Base-by-base conservation (phyloP, 345 rosid genomes). In the Viola odorata region DNA sequence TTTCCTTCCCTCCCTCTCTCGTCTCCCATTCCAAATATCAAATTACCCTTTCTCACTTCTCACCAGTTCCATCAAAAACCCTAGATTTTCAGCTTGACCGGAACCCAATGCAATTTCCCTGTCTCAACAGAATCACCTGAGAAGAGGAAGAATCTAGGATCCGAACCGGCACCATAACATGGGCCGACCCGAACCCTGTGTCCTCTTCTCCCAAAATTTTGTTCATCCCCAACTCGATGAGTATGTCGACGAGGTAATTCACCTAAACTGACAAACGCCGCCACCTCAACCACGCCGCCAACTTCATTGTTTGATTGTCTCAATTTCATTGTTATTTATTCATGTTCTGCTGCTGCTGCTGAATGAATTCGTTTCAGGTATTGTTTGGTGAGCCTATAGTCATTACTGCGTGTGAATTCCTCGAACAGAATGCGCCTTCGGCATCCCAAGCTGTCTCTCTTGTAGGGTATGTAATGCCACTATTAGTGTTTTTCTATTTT, bases 161-260 rank as follows among this genome's bases (percentile, higher is more conserved):
- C 45, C 45, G 8, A 42, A 7, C 45, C 11, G 45, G 45, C 45
- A 11, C 0, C 32, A 10, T 3, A 61, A 1, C 0, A 87, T 92
- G 97, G 96, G 91, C 53, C 84, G 97, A 61, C 90, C 99, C 15
- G 97, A 89, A 69, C 91, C 99, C 37, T 87, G 87, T 78, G 91
- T 94, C 68, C 71, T 94, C 70, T 94, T 90, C 71, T 76, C 97
- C 42, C 99, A 88, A 82, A 88, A 90, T 61, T 94, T 94, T 75
- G 90, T 82, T 68, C 99, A 94, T 68, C 85, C 97, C 47, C 95
- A 90, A 40, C 81, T 94, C 71, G 97, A 94, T 67, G 97, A 94
- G 73, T 90, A 94, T 71, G 97, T 94, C 32, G 99, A 90, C 67
- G 99, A 94, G 96, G 99, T 88, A 72, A 23, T 32, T 23, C 10